Percentiles rank a stretch among this genome's conserved stretches.
Evolutionary conservation across 1,284 basidiomycete genomes (phyloP).

Genomic region (Papiliotrema nemorosa): DNA sequence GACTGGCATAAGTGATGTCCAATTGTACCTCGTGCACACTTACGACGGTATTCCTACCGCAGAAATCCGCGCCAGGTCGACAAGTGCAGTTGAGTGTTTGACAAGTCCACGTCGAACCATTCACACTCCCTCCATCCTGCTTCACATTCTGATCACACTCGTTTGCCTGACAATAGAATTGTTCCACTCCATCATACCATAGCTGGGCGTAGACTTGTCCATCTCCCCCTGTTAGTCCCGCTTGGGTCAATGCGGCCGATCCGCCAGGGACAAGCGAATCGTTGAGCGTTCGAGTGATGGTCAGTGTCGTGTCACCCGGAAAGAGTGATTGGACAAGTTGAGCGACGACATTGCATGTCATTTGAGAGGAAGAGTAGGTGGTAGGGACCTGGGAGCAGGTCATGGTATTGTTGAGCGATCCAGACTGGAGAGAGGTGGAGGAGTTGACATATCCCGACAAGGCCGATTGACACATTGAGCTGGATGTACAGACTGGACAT

Average conservation of each 20-base stretch:
- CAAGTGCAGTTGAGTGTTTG: slow-evolving; percentile 70
- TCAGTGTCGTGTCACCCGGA: slow-evolving; percentile 64
- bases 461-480: slow-evolving; percentile 20
- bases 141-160: slow-evolving; percentile 62
- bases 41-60: slow-evolving; percentile 55
- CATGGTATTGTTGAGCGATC: slow-evolving; percentile 22
- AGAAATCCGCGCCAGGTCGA: slow-evolving; percentile 65
- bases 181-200: slow-evolving; percentile 74
- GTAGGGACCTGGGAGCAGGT: slow-evolving; percentile 29
- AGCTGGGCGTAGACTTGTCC: slow-evolving; percentile 67
- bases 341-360: slow-evolving; percentile 56
- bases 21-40: background rate
- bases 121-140: slow-evolving; percentile 17
- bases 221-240: slow-evolving; percentile 52
- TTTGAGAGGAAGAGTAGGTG: slow-evolving; percentile 32
- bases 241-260: slow-evolving; percentile 5
- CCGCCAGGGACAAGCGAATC: slow-evolving; percentile 61
- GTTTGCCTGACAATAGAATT: slow-evolving; percentile 71
- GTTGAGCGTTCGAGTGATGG: slow-evolving; percentile 70
- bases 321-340: slow-evolving; percentile 71
- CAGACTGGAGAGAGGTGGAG: slow-evolving; percentile 15
- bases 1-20: slow-evolving; percentile 1
- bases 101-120: slow-evolving; percentile 61
- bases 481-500: slow-evolving; percentile 30
- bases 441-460: slow-evolving; percentile 51